Base-by-base conservation (phyloP, 2,329 filamentous ascomycete species). In the Amauroascus verrucosus region DNA sequence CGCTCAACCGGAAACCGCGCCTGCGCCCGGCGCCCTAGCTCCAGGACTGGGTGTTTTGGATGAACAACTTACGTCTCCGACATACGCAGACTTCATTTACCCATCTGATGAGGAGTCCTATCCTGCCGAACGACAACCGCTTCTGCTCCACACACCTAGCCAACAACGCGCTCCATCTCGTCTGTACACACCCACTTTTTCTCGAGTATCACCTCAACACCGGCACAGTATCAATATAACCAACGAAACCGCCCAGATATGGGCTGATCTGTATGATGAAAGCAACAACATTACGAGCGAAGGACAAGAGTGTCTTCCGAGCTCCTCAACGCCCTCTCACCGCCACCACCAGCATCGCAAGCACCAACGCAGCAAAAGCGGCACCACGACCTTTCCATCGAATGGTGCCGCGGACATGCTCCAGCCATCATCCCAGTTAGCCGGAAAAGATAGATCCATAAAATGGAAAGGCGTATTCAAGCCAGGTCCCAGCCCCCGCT, bases 201-300 rank as follows among this genome's bases (percentile, higher is more conserved):
- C 65, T 53, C 57, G 63, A 16, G 58, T 63, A 45, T 59, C 63
- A 30, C 60, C 65, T 4, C 55, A 62, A 20, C 60, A 61, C 48
- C 73, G 72, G 54, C 75, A 74, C 62, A 75, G 74, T 59, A 77
- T 75, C 16, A 75, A 72, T 37, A 65, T 67, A 65, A 81, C 51
- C 80, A 79, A 75, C 54, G 86, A 93, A 64, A 80, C 81, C 1
- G 82, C 82, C 33, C 86, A 93, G 61, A 93, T 95, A 30, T 95
- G 88, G 89, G 86, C 83, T 53, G 88, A 94, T 65, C 76, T 95
- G 13, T 84, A 93, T 63, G 89, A 95, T 61, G 81, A 85, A 38
- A 78, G 81, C 20, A 63, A 65, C 54, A 67, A 66, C 20, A 57
- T 54, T 28, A 55, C 51, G 18, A 26, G 26, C 13, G 51, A 32